Evolutionary conservation across 2,329 filamentous ascomycete species (phyloP).

Genomic region (Meredithiella fracta): DNA sequence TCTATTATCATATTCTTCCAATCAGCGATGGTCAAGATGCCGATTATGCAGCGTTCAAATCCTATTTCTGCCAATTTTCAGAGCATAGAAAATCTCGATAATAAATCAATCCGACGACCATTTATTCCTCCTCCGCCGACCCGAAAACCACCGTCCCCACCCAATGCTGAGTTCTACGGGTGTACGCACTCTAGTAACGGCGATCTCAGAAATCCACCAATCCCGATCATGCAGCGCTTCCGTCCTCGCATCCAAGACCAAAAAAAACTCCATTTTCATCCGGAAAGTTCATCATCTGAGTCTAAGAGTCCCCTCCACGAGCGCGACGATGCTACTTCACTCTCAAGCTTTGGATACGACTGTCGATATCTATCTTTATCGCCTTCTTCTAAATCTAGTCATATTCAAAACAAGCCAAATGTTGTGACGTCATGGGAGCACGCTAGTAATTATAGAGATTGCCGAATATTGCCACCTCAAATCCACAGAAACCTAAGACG

Average conservation of each 20-base stretch:
- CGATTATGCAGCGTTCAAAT: too few species aligned
- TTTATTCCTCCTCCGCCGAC: neutral
- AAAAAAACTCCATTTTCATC: neutral
- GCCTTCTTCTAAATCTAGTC: neutral
- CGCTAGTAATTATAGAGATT: neutral
- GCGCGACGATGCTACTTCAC: neutral
- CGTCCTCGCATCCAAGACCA: neutral
- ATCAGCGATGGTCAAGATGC: too few species aligned
- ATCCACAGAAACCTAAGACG: neutral
- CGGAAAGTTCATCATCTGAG: neutral
- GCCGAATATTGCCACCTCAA: neutral
- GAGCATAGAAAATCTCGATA: too few species aligned
- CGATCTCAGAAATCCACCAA: neutral
- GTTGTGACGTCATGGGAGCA: too few species aligned
- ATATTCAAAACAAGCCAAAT: too few species aligned
- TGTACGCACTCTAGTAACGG: neutral
- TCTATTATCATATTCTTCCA: too few species aligned
- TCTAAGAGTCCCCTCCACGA: neutral
- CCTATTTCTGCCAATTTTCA: too few species aligned
- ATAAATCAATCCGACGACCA: too few species aligned
- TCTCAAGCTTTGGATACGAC: neutral
- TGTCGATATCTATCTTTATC: neutral
- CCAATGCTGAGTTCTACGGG: too few species aligned
- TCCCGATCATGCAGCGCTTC: conserved; percentile 8
- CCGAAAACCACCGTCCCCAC: neutral